Evolutionary conservation across 2,329 filamentous ascomycete species (phyloP), one percentile per base, ranked within the genome.

Genomic region (Monosporascus cannonballus): DNA sequence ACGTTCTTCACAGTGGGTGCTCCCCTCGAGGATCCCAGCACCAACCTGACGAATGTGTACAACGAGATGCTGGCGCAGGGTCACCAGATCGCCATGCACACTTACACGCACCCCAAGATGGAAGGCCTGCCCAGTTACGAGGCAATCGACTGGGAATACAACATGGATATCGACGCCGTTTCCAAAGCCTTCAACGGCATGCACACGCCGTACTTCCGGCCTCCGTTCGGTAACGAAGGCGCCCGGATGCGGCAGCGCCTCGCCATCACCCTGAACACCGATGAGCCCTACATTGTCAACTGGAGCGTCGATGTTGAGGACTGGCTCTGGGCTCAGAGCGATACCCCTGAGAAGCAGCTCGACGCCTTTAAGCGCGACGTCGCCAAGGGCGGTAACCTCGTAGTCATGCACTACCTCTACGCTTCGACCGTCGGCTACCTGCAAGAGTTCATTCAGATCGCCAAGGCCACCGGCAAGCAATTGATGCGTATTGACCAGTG

Each of bases 281-380:
- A 74, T 2, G 73, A 78, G 15, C 76, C 81, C 1, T 78, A 80
- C 58, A 78, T 87, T 44, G 77, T 87, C 49, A 83, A 82, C 65
- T 88, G 85, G 85, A 83, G 77, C 61, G 80, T 89, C 45, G 85
- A 89, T 61, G 80, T 87, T 34, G 82, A 88, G 71, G 85, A 89
- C 64, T 88, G 84, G 83, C 62, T 85, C 24, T 89, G 84, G 83
- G 84, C 82, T 1, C 70, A 77, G 63, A 78, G 75, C 0, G 62
- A 69, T 44, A 87, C 83, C 3, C 85, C 85, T 1, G 80, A 86
- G 71, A 83, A 83, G 61, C 85, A 88, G 69, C 69, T 86, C 15
- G 80, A 81, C 3, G 81, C 84, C 14, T 88, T 89, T 69, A 76
- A 80, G 64, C 74, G 79, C 3, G 83, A 86, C 63, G 75, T 88